Conservation (phyloP, 2,329 filamentous ascomycete genomes). For the Lachnellula hyalina region DNA sequence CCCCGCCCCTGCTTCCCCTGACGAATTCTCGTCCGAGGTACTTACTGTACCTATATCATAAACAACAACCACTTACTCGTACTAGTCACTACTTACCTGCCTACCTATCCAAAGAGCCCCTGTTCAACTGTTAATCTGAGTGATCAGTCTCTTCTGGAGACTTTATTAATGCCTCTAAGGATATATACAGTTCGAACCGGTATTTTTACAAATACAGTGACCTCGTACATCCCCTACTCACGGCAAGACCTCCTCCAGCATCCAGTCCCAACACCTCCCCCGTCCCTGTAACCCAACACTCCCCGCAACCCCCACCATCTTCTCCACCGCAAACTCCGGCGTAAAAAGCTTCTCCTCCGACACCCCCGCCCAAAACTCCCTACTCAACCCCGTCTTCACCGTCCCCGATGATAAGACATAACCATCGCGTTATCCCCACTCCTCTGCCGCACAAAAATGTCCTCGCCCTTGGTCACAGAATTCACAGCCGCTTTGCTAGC, state of each 20-base stretch:
- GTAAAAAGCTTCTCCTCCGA: slow-evolving; percentile 58
- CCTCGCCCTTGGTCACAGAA: slow-evolving; percentile 65
- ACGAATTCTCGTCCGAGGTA: too few relatives aligned
- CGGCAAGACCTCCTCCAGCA: slow-evolving; percentile 56
- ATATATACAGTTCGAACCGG: too few relatives aligned
- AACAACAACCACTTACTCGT: too few relatives aligned
- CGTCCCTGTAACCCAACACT: slow-evolving; percentile 44
- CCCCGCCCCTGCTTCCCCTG: too few relatives aligned
- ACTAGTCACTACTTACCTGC: too few relatives aligned
- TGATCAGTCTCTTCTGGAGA: too few relatives aligned
- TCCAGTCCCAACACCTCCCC: slow-evolving; percentile 66
- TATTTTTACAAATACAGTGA: too few relatives aligned
- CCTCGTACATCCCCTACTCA: slow-evolving; percentile 30
- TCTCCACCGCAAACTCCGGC: slow-evolving; percentile 60
- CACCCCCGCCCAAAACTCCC: slow-evolving; percentile 65
- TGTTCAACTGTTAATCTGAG: too few relatives aligned
- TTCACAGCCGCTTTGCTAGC: slow-evolving; percentile 71
- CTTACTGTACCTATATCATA: too few relatives aligned
- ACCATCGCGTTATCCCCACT: slow-evolving; percentile 59
- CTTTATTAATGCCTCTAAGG: too few relatives aligned
- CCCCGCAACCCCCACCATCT: slow-evolving; percentile 54
- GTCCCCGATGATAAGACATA: slow-evolving; percentile 72
- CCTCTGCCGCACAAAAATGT: slow-evolving; percentile 55
- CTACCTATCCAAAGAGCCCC: too few relatives aligned
- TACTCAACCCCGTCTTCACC: slow-evolving; percentile 68